Evolutionary conservation across 1,284 basidiomycete species (phyloP).

Genomic region (Ceratobasidium sp.): DNA sequence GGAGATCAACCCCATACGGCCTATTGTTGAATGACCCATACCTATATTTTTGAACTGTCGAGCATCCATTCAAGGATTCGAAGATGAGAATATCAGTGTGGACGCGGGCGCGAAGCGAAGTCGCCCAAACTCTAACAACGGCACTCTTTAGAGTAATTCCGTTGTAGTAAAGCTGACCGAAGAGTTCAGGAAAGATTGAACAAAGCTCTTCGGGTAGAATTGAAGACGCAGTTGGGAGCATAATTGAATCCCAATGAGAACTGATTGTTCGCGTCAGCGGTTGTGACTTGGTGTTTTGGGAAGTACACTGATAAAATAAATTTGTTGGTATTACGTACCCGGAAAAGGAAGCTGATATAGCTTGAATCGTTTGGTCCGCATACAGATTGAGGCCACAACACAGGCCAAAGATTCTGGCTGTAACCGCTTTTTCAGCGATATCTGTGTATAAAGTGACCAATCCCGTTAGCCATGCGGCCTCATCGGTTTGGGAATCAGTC

Average conservation of each 20-base stretch:
- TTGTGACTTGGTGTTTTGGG: no score
- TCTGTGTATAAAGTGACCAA: no score
- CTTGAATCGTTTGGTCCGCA: not conserved
- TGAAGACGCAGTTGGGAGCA: not conserved
- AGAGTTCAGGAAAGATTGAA: not conserved
- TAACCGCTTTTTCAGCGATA: not conserved
- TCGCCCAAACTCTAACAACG: not conserved
- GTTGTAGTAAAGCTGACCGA: not conserved
- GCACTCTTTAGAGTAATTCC: not conserved
- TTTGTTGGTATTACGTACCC: no score
- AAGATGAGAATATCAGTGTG: no score
- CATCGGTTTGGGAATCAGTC: no score
- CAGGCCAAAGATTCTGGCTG: not conserved
- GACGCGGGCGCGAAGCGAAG: not conserved
- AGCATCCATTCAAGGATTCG: no score
- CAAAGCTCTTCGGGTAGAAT: not conserved
- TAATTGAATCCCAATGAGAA: not conserved
- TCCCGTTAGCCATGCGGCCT: no score
- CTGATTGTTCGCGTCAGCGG: no score
- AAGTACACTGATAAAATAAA: no score
- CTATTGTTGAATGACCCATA: not conserved
- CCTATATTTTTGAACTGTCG: not conserved
- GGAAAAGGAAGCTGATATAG: no score
- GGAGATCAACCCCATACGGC: slow-evolving; percentile 1
- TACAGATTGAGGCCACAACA: slow-evolving; percentile 2